Conservation (phyloP, 2,329 filamentous ascomycete genomes). For the Hypocrella siamensis region DNA sequence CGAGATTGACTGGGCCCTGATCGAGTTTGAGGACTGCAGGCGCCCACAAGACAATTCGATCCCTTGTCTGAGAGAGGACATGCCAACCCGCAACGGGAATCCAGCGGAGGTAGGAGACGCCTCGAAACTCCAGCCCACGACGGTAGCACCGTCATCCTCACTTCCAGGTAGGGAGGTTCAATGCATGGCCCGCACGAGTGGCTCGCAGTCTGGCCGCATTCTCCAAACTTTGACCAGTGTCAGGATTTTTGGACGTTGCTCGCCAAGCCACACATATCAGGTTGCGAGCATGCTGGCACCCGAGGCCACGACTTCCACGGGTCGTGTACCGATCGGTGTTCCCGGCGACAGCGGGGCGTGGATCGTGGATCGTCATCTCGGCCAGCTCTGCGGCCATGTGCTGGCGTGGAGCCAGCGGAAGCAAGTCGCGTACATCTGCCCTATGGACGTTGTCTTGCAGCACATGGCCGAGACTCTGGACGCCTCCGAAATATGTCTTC, state of each 20-base stretch:
- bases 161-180: slow-evolving; percentile 69
- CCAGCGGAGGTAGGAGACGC: slow-evolving; percentile 11
- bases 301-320: not conserved
- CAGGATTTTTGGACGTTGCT: slow-evolving; percentile 71
- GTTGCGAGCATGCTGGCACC: slow-evolving; percentile 20
- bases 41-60: slow-evolving; percentile 60
- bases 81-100: slow-evolving; percentile 4
- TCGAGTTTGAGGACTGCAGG: slow-evolving; percentile 60
- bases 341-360: slow-evolving; percentile 89
- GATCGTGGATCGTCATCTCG: slow-evolving; percentile 70
- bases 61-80: slow-evolving; percentile 16
- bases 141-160: slow-evolving; percentile 40
- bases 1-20: slow-evolving; percentile 91
- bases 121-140: slow-evolving; percentile 32
- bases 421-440: slow-evolving; percentile 78
- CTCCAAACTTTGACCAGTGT: slow-evolving; percentile 66
- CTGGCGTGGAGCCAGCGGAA: slow-evolving; percentile 74
- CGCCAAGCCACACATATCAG: slow-evolving; percentile 59
- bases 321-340: slow-evolving; percentile 36
- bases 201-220: slow-evolving; percentile 65
- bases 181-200: slow-evolving; percentile 76
- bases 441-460: slow-evolving; percentile 78
- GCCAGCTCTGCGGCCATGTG: slow-evolving; percentile 75
- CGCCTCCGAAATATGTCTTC: slow-evolving; percentile 54
- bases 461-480: slow-evolving; percentile 72